These are phyloP conservation scores for Ceratobasidium theobromae DNA, from an alignment of 1,284 basidiomycete species.

Conservation along the genomic window DNA sequence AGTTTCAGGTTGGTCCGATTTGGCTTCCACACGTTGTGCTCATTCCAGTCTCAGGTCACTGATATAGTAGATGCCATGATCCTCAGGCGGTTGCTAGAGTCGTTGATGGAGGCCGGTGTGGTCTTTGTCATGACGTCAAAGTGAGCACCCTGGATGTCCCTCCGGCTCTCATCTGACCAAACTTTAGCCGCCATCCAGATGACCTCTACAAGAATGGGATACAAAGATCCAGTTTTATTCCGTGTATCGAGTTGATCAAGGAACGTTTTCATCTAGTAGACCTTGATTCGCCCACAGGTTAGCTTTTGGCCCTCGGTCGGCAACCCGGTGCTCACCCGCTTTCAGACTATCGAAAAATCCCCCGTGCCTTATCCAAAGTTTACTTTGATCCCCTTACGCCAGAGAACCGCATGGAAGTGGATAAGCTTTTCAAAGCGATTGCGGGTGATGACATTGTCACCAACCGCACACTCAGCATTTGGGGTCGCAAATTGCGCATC, in stretches of 20 bases:
- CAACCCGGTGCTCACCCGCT: neutral
- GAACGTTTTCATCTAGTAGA: constrained; percentile 83
- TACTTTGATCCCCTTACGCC: constrained; percentile 81
- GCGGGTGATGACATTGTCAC: constrained; percentile 58
- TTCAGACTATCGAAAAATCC: constrained; percentile 87
- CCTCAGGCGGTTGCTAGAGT: constrained; percentile 83
- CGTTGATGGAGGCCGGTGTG: constrained; percentile 83
- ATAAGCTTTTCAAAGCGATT: constrained; percentile 70
- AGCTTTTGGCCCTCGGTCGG: constrained; percentile 37
- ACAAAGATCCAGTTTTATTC: constrained; percentile 93
- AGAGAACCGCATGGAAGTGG: constrained; percentile 67
- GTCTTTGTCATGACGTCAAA: constrained; percentile 97
- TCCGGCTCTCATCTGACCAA: constrained; percentile 5
- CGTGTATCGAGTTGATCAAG: constrained; percentile 93
- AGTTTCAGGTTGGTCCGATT: constrained; percentile 78
- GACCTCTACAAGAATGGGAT: constrained; percentile 99
- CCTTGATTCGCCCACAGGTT: constrained; percentile 91
- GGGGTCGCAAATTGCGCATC: constrained; percentile 82
- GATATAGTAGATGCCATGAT: constrained; percentile 99
- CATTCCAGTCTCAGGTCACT: constrained; percentile 63
- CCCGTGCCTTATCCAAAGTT: constrained; percentile 86
- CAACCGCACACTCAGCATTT: constrained; percentile 74
- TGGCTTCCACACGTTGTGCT: constrained; percentile 1
- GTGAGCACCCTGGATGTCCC: constrained; percentile 50
- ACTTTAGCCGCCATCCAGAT: constrained; percentile 85